These are phyloP conservation scores for Heimioporus sp. DNA, from an alignment of 768 basidiomycete genomes.

Conservation along the genomic window DNA sequence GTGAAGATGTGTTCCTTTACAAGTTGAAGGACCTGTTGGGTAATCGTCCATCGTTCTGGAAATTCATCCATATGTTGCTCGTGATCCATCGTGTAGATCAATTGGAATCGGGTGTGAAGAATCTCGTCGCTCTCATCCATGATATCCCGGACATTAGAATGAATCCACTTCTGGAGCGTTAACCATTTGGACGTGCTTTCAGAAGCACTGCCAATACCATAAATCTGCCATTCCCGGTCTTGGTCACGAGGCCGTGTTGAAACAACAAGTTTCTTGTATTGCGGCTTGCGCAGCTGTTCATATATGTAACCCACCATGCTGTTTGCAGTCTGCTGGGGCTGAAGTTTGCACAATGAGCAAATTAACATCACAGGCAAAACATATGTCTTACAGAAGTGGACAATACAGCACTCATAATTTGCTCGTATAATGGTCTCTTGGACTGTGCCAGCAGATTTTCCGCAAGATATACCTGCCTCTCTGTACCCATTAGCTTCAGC, in stretches of 20 bases:
- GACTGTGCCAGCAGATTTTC: constrained; percentile 14
- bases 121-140: constrained; percentile 20
- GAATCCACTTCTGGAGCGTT: constrained; percentile 12
- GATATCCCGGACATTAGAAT: constrained; percentile 12
- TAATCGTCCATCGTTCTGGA: background rate
- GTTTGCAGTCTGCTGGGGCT: background rate
- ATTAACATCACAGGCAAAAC: background rate
- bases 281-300: background rate
- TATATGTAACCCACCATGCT: background rate
- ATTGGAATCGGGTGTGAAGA: constrained; percentile 6
- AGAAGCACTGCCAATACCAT: too few relatives aligned
- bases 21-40: background rate
- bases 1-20: background rate
- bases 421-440: background rate
- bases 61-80: background rate
- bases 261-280: too few relatives aligned
- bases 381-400: background rate
- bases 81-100: background rate
- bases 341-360: background rate
- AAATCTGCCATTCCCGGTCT: too few relatives aligned
- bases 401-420: background rate
- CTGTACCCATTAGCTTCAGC: background rate
- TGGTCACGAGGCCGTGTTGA: too few relatives aligned
- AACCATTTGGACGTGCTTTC: constrained; percentile 8
- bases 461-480: constrained; percentile 5